Base-by-base conservation (phyloP, 2,329 filamentous ascomycete species). In the Beauveria varroae region DNA sequence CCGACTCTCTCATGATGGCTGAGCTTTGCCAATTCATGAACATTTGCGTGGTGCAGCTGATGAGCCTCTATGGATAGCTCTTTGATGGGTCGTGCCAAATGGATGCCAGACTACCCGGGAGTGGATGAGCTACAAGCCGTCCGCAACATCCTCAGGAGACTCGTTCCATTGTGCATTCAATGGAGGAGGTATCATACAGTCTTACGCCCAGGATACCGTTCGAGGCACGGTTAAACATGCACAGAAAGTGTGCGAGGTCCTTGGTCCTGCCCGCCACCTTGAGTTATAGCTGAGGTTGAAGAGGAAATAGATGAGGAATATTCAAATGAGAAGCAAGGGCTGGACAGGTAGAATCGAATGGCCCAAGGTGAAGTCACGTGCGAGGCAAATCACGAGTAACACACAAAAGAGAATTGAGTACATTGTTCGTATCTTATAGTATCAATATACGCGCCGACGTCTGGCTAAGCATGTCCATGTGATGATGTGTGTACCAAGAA, bases 291-390 rank as follows among this genome's bases (percentile, higher is more conserved):
- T 37, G 34, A 14, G 5, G 12, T 14, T 12, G 34, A 12, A 37
- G 34, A 37, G 5, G 34, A 37, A 14, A 14, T 14, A 5, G 4
- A 34, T 34, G 12, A n/a, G n/a, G n/a, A n/a, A n/a, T n/a, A n/a
- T n/a, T n/a, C n/a, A n/a, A 4, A 34, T 0, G 1, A 34, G 12
- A 34, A 3, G 12, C 30, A 14, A 14, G 12, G 9, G 14, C 30
- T 14, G 0, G 30, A 34, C 30, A 34, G 1, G 5, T 1, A 34
- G 30, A 14, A 34, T 5, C 1, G 5, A 0, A 14, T 14, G 12
- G 2, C 1, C 30, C 0, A 14, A 14, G 12, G 1, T 14, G 5
- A 1, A 10, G 30, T 16, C 4, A 14, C 34, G 14, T 2, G 7
- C 1, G 5, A 9, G 3, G 49, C 7, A 14, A 7, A 51, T n/a